A percentile compares a stretch with the other conserved stretches of the same genome.
phyloP scores from a whole-genome alignment of 345 rosid genomes.

The Ceriops decandra region DNA sequence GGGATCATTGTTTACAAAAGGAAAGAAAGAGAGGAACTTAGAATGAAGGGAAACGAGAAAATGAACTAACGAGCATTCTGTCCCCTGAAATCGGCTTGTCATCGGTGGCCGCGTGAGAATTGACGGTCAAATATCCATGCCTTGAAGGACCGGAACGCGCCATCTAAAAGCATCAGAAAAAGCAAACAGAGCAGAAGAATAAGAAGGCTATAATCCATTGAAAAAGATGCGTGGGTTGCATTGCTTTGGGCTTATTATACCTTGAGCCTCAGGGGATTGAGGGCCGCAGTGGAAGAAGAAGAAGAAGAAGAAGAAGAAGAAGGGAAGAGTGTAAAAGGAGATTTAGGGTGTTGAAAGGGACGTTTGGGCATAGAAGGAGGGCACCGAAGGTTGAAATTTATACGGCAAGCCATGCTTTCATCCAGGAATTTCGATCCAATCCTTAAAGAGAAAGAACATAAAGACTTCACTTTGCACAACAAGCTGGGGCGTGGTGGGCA shows the following conservation, averaged over 20 bases:
- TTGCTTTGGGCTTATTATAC: not conserved
- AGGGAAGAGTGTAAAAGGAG: constrained; percentile 21
- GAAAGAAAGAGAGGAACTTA: no score
- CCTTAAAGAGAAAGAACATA: no score
- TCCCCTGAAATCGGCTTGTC: constrained; percentile 50
- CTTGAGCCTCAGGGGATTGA: not conserved
- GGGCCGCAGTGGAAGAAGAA: constrained; percentile 30
- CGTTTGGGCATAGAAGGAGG: constrained; percentile 35
- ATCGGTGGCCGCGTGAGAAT: constrained; percentile 59
- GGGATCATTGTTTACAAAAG: not conserved
- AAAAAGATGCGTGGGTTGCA: not conserved
- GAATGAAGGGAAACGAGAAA: not conserved
- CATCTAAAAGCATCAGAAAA: constrained; percentile 27
- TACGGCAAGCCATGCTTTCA: constrained; percentile 43
- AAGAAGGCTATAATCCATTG: not conserved
- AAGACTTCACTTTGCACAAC: no score
- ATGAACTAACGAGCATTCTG: constrained; percentile 73
- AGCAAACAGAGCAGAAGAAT: not conserved
- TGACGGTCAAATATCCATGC: constrained; percentile 35
- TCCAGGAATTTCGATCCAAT: constrained; percentile 15
- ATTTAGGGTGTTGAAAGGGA: constrained; percentile 38
- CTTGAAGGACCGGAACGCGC: constrained; percentile 37
- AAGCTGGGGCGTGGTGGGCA: no score
- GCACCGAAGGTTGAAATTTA: constrained; percentile 38
- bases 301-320: constrained; percentile 4